phyloP scores from a whole-genome alignment of 2,329 filamentous ascomycete species.

The Trichophaea hybrida region DNA sequence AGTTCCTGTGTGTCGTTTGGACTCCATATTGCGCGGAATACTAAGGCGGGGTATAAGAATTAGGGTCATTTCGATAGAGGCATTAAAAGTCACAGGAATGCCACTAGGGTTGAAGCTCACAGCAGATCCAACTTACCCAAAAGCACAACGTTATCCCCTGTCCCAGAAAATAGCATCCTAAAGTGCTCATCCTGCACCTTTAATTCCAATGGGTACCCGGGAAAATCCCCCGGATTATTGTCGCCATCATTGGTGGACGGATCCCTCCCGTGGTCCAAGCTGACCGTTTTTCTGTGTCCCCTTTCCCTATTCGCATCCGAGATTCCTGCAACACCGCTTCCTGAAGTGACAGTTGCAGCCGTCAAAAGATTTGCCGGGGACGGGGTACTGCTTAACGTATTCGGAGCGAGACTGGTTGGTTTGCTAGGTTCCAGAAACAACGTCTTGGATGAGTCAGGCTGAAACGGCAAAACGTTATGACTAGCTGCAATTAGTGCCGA shows the following conservation, averaged over 20 bases:
- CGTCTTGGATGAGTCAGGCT: slow-evolving; percentile 29
- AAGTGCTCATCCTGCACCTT: slow-evolving; percentile 87
- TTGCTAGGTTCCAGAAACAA: not conserved
- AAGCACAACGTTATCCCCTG: slow-evolving; percentile 45
- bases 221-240: slow-evolving; percentile 39
- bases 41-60: slow-evolving; percentile 35
- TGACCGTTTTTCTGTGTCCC: slow-evolving; percentile 43
- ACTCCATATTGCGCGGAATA: slow-evolving; percentile 86
- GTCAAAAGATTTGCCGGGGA: slow-evolving; percentile 24
- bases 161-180: slow-evolving; percentile 72
- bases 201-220: slow-evolving; percentile 66
- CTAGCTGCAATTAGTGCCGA: slow-evolving; percentile 75
- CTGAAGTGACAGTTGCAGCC: slow-evolving; percentile 22
- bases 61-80: not conserved
- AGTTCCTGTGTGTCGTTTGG: slow-evolving; percentile 63
- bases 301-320: not conserved
- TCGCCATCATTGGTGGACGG: slow-evolving; percentile 29
- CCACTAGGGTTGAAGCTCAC: not conserved
- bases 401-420: slow-evolving; percentile 17
- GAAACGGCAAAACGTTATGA: slow-evolving; percentile 59
- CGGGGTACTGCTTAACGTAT: slow-evolving; percentile 23
- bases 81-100: not conserved
- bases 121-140: slow-evolving; percentile 5
- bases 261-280: slow-evolving; percentile 37
- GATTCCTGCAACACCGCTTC: slow-evolving; percentile 23